phyloP scores from a whole-genome alignment of 192 early-diverging fungal genomes.

The Helicostylum pulchrum region DNA sequence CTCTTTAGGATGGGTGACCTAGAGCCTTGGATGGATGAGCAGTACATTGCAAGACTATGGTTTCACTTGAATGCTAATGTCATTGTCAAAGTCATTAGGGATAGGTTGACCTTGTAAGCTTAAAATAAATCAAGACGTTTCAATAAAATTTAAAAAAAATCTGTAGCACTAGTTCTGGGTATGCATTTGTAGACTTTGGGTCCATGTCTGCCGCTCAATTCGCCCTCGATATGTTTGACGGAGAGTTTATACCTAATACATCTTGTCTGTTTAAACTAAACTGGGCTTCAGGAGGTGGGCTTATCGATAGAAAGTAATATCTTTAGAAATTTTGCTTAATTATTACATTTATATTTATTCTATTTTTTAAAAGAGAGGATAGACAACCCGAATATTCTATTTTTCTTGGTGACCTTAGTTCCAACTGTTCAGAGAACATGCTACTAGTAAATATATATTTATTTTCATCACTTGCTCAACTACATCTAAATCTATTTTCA shows the following conservation, averaged over 20 bases:
- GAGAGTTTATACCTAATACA: slow-evolving; percentile 76
- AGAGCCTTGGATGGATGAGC: slow-evolving; percentile 98
- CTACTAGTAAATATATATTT: slow-evolving; percentile 51
- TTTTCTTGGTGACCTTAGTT: slow-evolving; percentile 92
- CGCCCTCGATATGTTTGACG: slow-evolving; percentile 71
- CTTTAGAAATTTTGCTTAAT: neutral
- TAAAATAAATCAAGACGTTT: too few relatives aligned
- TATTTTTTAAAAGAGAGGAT: slow-evolving; percentile 37
- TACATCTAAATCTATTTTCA: neutral
- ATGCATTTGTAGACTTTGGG: slow-evolving; percentile 91
- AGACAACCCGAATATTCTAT: slow-evolving; percentile 79
- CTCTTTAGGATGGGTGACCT: slow-evolving; percentile 86
- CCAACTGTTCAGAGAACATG: slow-evolving; percentile 83
- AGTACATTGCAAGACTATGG: slow-evolving; percentile 84
- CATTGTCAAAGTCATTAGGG: slow-evolving; percentile 90
- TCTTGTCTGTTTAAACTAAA: slow-evolving; percentile 85
- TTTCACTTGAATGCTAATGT: slow-evolving; percentile 80
- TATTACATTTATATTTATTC: neutral
- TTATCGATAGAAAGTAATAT: slow-evolving; percentile 50
- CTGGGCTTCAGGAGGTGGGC: slow-evolving; percentile 85
- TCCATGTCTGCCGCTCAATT: slow-evolving; percentile 66
- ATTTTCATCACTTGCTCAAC: neutral
- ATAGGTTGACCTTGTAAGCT: slow-evolving; percentile 77
- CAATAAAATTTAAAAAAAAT: neutral
- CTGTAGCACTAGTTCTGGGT: slow-evolving; percentile 58